Conservation (phyloP, 345 rosid genomes). For the Carallia pectinifolia region DNA sequence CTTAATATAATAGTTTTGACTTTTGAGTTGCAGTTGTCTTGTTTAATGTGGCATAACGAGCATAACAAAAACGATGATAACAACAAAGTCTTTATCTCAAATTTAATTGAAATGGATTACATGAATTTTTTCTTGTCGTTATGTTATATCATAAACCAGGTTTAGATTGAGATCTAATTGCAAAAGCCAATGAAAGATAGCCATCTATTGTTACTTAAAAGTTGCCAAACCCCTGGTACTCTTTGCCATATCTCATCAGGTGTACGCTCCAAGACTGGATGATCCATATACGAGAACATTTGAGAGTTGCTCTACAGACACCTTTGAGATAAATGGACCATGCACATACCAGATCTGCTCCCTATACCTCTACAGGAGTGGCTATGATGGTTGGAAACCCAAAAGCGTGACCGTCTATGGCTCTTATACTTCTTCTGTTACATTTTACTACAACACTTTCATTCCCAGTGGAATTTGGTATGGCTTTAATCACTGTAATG, state of each 20-base stretch:
- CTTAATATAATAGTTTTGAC: no score
- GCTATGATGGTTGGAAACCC: slow-evolving; percentile 75
- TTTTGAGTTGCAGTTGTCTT: no score
- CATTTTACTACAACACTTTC: slow-evolving; percentile 48
- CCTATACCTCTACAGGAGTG: slow-evolving; percentile 48
- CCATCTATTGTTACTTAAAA: no score
- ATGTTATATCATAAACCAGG: no score
- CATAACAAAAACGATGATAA: no score
- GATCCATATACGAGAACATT: slow-evolving; percentile 49
- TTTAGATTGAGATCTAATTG: no score
- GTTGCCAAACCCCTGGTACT: no score
- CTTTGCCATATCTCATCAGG: slow-evolving; percentile 24
- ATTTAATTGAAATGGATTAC: no score
- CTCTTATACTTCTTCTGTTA: slow-evolving; percentile 33
- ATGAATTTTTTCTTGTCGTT: no score
- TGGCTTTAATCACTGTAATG: slow-evolving; percentile 46
- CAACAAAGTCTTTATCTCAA: no score
- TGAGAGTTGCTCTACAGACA: slow-evolving; percentile 69
- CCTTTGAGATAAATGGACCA: slow-evolving; percentile 57
- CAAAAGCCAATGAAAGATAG: no score
- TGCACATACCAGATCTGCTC: slow-evolving; percentile 59
- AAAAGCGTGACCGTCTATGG: slow-evolving; percentile 48
- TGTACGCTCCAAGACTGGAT: slow-evolving; percentile 58
- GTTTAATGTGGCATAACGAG: no score
- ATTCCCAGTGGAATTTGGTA: slow-evolving; percentile 55